Evolutionary conservation across 1,139 yeast species (phyloP), one percentile per base, ranked within the genome.

Genomic region (Yamadazyma aaseri): DNA sequence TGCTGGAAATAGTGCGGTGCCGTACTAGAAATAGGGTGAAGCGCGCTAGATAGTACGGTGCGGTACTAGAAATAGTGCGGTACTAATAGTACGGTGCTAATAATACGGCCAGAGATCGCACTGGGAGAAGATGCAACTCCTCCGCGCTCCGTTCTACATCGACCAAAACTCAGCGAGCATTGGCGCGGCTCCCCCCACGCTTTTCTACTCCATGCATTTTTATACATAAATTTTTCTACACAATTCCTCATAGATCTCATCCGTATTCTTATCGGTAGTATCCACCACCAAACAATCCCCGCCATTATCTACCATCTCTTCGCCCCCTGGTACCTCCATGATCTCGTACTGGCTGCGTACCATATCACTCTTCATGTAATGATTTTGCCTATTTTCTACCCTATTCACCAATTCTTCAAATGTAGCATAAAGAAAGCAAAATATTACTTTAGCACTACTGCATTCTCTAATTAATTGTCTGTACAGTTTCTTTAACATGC

Each of bases 331-430:
- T 4, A 85, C 61, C 53, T 89, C 83, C 76, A 86, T 73, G 39
- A 79, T 79, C 7, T 69, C 77, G 44, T 80, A 80, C 54, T 89
- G 97, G 15, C 90, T 80, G 40, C 73, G 70, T 28, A 89, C 79
- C 97, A 89, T 86, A 38, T 76, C 75, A 3, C 82, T 69, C 50
- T 87, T 87, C 96, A 92, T 90, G 56, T 72, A 92, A 53, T 92
- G 98, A 32, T 78, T 79, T 46, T 73, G 58, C 43, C 98, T 70
- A 12, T 62, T 56, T 11, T 60, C 62, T 33, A 87, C 84, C 34
- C 97, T 71, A 25, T 61, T 56, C 14, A 73, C 44, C 32, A 89
- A 71, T 45, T 73, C 84, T 7, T 79, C 82, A 45, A 69, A 73
- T 4, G 78, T 64, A 9, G 89, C 83, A 51, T 76, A 71, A 32